A percentile compares a stretch with the other conserved stretches of the same genome.
These are phyloP conservation scores for Nakazawaea siamensis DNA, from an alignment of 805 yeast genomes.

Conservation along the genomic window DNA sequence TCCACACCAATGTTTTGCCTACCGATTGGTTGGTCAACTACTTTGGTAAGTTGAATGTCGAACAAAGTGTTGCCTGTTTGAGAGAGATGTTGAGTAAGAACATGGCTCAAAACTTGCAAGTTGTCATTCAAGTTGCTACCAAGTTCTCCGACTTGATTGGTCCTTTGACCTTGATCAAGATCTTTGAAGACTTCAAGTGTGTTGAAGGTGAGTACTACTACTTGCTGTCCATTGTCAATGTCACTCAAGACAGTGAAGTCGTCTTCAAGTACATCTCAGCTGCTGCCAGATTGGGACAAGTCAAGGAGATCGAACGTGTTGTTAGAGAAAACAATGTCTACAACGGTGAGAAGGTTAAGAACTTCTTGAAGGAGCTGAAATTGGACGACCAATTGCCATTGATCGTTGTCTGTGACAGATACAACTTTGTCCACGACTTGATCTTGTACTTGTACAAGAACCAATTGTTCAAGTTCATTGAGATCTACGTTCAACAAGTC, in stretches of 20 bases:
- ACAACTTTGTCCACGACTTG: conserved; percentile 85
- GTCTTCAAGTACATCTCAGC: conserved; percentile 94
- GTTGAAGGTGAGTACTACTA: conserved; percentile 92
- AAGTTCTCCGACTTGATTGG: conserved; percentile 94
- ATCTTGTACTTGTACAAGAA: conserved; percentile 90
- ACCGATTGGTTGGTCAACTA: conserved; percentile 89
- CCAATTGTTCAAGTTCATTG: conserved; percentile 93
- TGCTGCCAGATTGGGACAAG: conserved; percentile 85
- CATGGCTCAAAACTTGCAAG: conserved; percentile 82
- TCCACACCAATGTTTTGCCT: conserved; percentile 77
- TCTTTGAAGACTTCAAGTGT: conserved; percentile 90
- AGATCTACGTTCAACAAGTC: conserved; percentile 95
- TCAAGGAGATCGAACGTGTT: conserved; percentile 90
- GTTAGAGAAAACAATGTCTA: conserved; percentile 91
- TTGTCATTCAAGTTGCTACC: conserved; percentile 92
- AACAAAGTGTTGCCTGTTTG: conserved; percentile 82
- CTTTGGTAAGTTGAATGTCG: conserved; percentile 91
- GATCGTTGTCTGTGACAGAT: conserved; percentile 93
- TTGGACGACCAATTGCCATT: conserved; percentile 93
- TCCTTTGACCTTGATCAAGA: conserved; percentile 70
- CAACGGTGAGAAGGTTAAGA: conserved; percentile 95
- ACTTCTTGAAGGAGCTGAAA: conserved; percentile 89
- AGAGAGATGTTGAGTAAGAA: conserved; percentile 77
- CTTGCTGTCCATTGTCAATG: conserved; percentile 85
- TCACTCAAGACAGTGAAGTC: conserved; percentile 90